These are phyloP conservation scores for Lablab purpureus DNA, from an alignment of 306 rosid genomes.

Conservation along the genomic window DNA sequence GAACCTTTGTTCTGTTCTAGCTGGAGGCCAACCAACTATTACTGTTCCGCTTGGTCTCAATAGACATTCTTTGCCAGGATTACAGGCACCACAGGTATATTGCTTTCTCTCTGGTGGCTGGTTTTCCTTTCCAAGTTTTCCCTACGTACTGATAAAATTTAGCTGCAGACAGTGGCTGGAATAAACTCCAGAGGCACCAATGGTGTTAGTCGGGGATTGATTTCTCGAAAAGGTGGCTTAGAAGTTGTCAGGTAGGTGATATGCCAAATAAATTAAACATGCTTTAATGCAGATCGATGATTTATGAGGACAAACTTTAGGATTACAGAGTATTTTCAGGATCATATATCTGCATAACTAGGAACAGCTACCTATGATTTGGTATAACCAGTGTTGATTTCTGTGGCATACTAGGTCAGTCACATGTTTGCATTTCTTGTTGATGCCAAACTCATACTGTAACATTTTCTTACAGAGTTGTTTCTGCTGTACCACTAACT, in stretches of 20 bases:
- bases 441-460: constrained; percentile 13
- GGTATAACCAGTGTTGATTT: constrained; percentile 24
- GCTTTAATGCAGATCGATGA: constrained; percentile 32
- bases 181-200: constrained; percentile 56
- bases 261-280: constrained; percentile 30
- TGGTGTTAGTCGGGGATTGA: constrained; percentile 63
- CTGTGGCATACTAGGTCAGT: constrained; percentile 38
- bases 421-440: not conserved
- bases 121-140: constrained; percentile 34
- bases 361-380: constrained; percentile 29
- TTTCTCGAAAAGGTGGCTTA: constrained; percentile 60
- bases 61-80: constrained; percentile 64
- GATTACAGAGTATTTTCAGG: not conserved
- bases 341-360: constrained; percentile 9
- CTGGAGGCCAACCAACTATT: constrained; percentile 54
- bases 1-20: constrained; percentile 53
- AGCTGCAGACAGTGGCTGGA: constrained; percentile 66
- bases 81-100: constrained; percentile 66
- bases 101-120: constrained; percentile 40
- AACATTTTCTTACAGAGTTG: constrained; percentile 10
- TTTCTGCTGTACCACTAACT: constrained; percentile 5
- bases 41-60: constrained; percentile 51
- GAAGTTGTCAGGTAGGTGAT: constrained; percentile 80
- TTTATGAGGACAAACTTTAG: not conserved
- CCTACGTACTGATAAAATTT: constrained; percentile 23